Evolutionary conservation across 75 land plant species (phyloP), one percentile per base, ranked within the genome.

Genomic region (Azolla pinnata): DNA sequence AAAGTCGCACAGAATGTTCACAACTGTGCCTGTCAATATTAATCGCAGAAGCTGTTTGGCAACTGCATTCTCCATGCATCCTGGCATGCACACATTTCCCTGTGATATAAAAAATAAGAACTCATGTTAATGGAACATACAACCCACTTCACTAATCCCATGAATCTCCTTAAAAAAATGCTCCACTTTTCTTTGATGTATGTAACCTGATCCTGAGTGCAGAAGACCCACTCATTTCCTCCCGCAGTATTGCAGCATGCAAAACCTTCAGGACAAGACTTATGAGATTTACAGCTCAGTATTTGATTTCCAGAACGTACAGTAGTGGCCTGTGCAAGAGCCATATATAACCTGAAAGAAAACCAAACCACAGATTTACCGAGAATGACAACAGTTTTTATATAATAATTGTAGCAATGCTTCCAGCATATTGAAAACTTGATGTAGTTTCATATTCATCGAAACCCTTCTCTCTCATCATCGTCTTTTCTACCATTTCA

Each of bases 21-120:
- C 32, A 12, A 67, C 20, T 28, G 71, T 68, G 18, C 55, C 61
- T 4, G 61, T 44, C 0, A 54, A 47, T 25, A 68, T 61, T 49
- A 61, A 34, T 2, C 71, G 65, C 21, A 68, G 29, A 25, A 68
- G 29, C 35, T 60, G 53, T 34, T 21, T 51, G 27, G 55, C 71
- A 48, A 68, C 51, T 26, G 31, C 51, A 38, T 60, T 68, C 12
- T 68, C 71, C 18, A 63, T 61, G 33, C 71, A 68, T 2, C 48
- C 71, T 20, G 71, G 58, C 24, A 68, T 53, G 25, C 71, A 68
- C 2, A 40, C 17, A 2, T 50, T 31, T 33, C 32, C 52, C 71
- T 68, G 33, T 20, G 23, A 33, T 46, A 48, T 23, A 0, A 29
- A 21, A 20, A 0, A 4, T 4, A 53, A 20, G 0, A 25, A n/a